Base-by-base conservation (phyloP, 2,329 filamentous ascomycete species). In the Epichloe hybrida region DNA sequence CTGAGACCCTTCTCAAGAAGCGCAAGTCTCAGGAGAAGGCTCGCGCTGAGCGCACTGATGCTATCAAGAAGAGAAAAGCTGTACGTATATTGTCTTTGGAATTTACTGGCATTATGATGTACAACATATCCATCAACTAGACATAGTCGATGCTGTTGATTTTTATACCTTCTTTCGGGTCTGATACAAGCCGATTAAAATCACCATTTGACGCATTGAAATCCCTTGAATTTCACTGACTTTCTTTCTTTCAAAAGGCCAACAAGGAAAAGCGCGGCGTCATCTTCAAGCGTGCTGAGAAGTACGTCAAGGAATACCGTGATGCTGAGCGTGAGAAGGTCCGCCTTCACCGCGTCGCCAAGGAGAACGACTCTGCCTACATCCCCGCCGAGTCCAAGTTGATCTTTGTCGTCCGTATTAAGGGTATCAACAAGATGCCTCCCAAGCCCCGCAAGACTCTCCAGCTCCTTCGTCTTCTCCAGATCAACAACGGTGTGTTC, bases 381-480 rank as follows among this genome's bases (percentile, higher is more conserved):
- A 86, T 98, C 63, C 84, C 88, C 59, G 90, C 88, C 59, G 89
- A 98, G 82, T 76, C 87, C 70, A 96, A 95, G 78, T 80, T 98
- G 68, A 89, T 91, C 77, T 98, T 98, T 73, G 83, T 98, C 66
- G 77, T 97, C 74, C 91, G 93, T 73, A 98, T 98, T 82, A 98
- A 98, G 88, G 93, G 91, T 95, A 97, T 98, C 89, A 97, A 97
- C 88, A 98, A 98, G 87, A 97, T 98, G 67, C 84, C 94, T 71
- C 93, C 93, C 65, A 97, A 98, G 87, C 94, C 94, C 75, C 90
- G 93, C 81, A 98, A 98, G 85, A 97, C 95, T 69, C 84, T 98
- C 65, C 93, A 98, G 79, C 88, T 98, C 56, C 90, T 98, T 72
- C 91, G 93, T 80, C 88, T 98, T 61, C 85, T 98, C 67, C 93